phyloP scores from a whole-genome alignment of 768 basidiomycete genomes.

The Tylopilus intermedius region DNA sequence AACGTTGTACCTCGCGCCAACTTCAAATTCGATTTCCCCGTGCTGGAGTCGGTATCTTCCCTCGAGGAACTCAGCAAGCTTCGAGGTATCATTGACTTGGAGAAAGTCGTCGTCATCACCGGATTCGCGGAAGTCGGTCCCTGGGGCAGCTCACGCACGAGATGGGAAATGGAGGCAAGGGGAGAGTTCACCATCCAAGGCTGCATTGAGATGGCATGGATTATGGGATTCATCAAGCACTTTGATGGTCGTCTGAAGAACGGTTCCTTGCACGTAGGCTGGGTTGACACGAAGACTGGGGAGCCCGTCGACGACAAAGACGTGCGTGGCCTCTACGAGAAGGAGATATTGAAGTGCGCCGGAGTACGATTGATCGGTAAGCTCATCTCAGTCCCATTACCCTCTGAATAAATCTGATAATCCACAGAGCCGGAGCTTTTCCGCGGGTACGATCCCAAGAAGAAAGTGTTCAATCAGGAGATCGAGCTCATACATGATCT shows the following conservation, averaged over 20 bases:
- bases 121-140: slow-evolving; percentile 98
- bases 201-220: slow-evolving; percentile 99
- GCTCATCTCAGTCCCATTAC: slow-evolving; percentile 17
- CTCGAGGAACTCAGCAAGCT: slow-evolving; percentile 73
- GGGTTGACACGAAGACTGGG: slow-evolving; percentile 91
- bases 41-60: slow-evolving; percentile 65
- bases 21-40: slow-evolving; percentile 94
- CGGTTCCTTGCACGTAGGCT: slow-evolving; percentile 90
- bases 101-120: slow-evolving; percentile 93
- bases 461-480: slow-evolving; percentile 97
- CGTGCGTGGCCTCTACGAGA: slow-evolving; percentile 88
- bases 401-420: slow-evolving; percentile 10
- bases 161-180: slow-evolving; percentile 99
- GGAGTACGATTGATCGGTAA: slow-evolving; percentile 92
- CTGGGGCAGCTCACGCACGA: slow-evolving; percentile 95
- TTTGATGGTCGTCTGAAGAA: slow-evolving; percentile 95
- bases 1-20: slow-evolving; percentile 95
- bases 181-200: slow-evolving; percentile 98
- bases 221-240: slow-evolving; percentile 98
- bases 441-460: slow-evolving; percentile 96
- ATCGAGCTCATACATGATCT: slow-evolving; percentile 94
- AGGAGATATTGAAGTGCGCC: slow-evolving; percentile 84
- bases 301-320: slow-evolving; percentile 99
- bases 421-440: slow-evolving; percentile 89
- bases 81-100: slow-evolving; percentile 86